Evolutionary conservation across 495 filamentous ascomycete species (phyloP).

Genomic region (Hypomontagnella submonticulosa): DNA sequence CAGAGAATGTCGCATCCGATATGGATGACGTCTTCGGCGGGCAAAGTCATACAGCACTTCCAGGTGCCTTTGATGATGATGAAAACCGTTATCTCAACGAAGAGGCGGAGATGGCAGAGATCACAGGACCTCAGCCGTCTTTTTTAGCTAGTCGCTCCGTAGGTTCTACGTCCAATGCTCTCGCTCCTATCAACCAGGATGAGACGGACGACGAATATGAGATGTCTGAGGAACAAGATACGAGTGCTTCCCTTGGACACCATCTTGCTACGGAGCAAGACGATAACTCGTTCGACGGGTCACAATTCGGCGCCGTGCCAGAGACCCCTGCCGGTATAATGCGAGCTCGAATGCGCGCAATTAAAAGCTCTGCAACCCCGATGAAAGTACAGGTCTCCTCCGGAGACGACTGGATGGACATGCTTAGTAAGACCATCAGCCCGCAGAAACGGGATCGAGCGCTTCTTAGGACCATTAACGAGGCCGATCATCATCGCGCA

Average conservation of each 20-base stretch:
- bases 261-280: constrained; percentile 75
- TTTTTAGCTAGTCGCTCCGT: constrained; percentile 91
- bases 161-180: constrained; percentile 78
- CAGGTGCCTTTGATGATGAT: constrained; percentile 77
- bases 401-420: constrained; percentile 85
- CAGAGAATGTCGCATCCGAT: constrained; percentile 49
- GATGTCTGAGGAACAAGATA: constrained; percentile 77
- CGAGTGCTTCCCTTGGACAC: constrained; percentile 74
- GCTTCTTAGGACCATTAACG: constrained; percentile 60
- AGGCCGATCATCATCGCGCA: constrained; percentile 47
- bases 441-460: constrained; percentile 86
- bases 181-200: constrained; percentile 70
- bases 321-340: constrained; percentile 65
- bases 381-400: constrained; percentile 66
- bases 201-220: constrained; percentile 77
- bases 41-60: constrained; percentile 71
- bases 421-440: constrained; percentile 90
- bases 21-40: constrained; percentile 86
- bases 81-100: constrained; percentile 64
- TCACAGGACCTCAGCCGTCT: constrained; percentile 68
- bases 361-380: constrained; percentile 67
- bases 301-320: constrained; percentile 50
- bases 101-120: constrained; percentile 51
- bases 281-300: constrained; percentile 52
- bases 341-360: constrained; percentile 65